Conservation (phyloP, 2,329 filamentous ascomycete genomes). For the Fusarium floridanum region DNA sequence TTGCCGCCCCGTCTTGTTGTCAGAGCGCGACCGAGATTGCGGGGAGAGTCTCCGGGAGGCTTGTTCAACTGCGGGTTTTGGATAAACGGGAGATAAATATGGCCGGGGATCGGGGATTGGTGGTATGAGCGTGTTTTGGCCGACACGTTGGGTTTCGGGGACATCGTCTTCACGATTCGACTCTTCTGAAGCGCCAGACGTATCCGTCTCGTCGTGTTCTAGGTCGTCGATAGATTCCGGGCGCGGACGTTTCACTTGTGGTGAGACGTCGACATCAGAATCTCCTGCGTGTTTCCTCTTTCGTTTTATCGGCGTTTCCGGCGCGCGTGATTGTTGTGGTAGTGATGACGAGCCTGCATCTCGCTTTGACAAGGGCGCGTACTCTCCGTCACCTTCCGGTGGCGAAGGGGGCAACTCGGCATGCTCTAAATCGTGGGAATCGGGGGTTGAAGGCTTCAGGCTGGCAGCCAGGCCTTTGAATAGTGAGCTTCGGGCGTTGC, state of each 20-base stretch:
- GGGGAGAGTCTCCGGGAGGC: neutral
- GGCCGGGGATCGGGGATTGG: neutral
- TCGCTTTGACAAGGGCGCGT: neutral
- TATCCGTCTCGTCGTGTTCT: neutral
- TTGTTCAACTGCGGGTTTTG: neutral
- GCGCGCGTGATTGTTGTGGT: neutral
- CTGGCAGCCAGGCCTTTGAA: neutral
- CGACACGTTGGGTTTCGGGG: neutral
- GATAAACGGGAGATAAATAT: neutral
- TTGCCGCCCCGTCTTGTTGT: neutral
- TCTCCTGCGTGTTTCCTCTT: neutral
- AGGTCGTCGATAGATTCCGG: neutral
- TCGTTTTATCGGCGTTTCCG: neutral
- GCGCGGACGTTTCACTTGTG: neutral
- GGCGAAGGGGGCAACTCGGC: neutral
- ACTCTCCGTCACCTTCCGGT: neutral
- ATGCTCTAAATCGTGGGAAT: neutral
- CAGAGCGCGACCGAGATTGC: neutral
- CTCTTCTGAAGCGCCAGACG: neutral
- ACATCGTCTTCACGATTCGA: neutral
- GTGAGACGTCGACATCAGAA: neutral
- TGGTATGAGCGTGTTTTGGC: neutral
- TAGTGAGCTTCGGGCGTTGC: neutral
- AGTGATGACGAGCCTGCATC: neutral
- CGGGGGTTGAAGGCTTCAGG: neutral